Conservation (phyloP, 2,329 filamentous ascomycete species). For the Fusarium buxicola region DNA sequence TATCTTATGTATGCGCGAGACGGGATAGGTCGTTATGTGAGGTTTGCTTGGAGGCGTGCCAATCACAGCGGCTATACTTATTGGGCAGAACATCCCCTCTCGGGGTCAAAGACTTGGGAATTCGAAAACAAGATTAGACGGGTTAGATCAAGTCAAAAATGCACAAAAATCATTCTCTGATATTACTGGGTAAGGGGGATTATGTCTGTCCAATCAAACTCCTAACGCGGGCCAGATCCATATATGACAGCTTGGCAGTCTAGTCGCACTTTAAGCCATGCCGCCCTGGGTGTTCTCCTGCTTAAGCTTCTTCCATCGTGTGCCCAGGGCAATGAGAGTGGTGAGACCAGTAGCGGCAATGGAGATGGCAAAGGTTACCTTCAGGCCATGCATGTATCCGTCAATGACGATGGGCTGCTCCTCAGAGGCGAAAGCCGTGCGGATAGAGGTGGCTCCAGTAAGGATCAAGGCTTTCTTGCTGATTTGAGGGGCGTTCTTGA, state of each 20-base stretch:
- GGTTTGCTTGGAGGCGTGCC: too few relatives aligned
- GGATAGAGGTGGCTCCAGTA: conserved; percentile 67
- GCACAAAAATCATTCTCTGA: conserved; percentile 7
- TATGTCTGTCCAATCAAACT: conserved; percentile 1
- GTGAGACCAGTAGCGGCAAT: conserved; percentile 60
- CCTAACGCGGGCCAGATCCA: conserved; percentile 9
- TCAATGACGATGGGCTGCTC: conserved; percentile 64
- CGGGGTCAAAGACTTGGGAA: too few relatives aligned
- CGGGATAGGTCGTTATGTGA: too few relatives aligned
- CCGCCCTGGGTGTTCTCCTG: conserved; percentile 46
- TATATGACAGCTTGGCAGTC: neutral
- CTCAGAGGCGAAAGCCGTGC: conserved; percentile 59
- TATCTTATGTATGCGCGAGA: too few relatives aligned
- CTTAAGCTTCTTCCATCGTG: conserved; percentile 55
- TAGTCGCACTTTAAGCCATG: conserved; percentile 43
- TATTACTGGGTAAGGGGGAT: conserved; percentile 24
- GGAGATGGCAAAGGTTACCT: conserved; percentile 70
- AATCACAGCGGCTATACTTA: too few relatives aligned
- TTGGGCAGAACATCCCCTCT: too few relatives aligned
- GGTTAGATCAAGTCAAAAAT: neutral
- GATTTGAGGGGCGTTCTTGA: conserved; percentile 52
- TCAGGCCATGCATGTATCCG: conserved; percentile 73
- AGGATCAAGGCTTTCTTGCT: conserved; percentile 52
- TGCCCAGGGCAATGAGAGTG: conserved; percentile 49
- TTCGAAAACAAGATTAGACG: too few relatives aligned